phyloP scores from a whole-genome alignment of 1,139 yeast species.

The Neolecta irregularis region DNA sequence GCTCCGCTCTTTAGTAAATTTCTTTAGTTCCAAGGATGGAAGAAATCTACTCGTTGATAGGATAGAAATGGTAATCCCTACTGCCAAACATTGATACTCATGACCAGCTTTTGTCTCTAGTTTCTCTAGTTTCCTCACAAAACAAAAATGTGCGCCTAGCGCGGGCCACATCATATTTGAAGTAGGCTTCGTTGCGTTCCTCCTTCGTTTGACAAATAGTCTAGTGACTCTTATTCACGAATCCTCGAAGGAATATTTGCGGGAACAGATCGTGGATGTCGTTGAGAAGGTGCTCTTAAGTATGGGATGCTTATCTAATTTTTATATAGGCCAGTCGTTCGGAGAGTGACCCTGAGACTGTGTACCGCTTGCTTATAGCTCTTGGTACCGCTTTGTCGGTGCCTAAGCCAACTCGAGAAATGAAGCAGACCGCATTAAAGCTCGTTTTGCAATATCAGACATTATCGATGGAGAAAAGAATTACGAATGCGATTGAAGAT shows the following conservation, averaged over 20 bases:
- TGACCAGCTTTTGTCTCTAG: not conserved
- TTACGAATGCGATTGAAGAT: too few species aligned
- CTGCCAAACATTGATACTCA: not conserved
- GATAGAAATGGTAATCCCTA: not conserved
- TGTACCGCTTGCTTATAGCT: slow-evolving; percentile 40
- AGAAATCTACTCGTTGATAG: not conserved
- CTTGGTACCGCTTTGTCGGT: slow-evolving; percentile 31
- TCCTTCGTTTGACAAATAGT: too few species aligned
- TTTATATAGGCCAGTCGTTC: too few species aligned
- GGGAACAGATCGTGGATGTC: slow-evolving; percentile 8
- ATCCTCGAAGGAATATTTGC: slow-evolving; percentile 15
- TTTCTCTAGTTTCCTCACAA: too few species aligned
- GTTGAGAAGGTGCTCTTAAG: too few species aligned
- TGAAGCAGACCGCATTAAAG: too few species aligned
- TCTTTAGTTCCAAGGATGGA: slow-evolving; percentile 6
- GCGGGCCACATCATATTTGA: slow-evolving; percentile 38
- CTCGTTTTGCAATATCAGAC: too few species aligned
- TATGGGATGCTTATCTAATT: too few species aligned
- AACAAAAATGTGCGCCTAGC: slow-evolving; percentile 25
- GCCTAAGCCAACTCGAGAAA: too few species aligned
- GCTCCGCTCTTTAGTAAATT: slow-evolving; percentile 16
- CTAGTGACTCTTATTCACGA: slow-evolving; percentile 24
- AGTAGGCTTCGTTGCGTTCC: too few species aligned
- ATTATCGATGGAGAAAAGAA: too few species aligned
- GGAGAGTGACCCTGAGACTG: slow-evolving; percentile 34